Conservation (phyloP, 768 basidiomycete genomes). For the Suillus clintonianus region DNA sequence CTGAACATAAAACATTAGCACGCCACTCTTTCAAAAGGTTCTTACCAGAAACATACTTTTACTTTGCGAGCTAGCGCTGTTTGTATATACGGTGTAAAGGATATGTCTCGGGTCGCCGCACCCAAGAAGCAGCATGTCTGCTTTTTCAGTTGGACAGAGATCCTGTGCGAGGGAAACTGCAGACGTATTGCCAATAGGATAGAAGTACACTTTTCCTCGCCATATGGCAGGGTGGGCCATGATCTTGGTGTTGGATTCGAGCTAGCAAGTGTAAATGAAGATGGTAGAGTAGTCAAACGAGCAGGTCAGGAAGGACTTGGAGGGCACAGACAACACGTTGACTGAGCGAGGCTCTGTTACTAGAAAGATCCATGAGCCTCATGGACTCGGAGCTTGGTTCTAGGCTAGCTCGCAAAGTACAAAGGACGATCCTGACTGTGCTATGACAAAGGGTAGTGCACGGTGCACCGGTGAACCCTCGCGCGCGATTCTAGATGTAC, state of each 20-base stretch:
- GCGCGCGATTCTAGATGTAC: no score
- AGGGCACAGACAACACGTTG: not conserved
- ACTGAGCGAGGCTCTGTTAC: no score
- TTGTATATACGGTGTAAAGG: constrained; percentile 45
- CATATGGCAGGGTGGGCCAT: constrained; percentile 50
- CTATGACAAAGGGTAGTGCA: no score
- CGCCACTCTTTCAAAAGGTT: not conserved
- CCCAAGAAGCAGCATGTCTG: constrained; percentile 52
- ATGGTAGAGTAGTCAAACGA: not conserved
- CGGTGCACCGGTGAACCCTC: no score
- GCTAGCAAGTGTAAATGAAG: not conserved
- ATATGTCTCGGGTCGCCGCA: constrained; percentile 61
- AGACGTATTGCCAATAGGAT: constrained; percentile 61
- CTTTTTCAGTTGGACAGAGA: constrained; percentile 48
- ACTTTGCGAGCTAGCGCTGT: not conserved
- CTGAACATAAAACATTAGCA: constrained; percentile 10
- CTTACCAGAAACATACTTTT: not conserved
- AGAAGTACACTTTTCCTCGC: constrained; percentile 51
- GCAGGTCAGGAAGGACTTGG: not conserved
- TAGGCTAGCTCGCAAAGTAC: no score
- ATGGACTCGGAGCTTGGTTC: no score
- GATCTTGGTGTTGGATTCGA: not conserved
- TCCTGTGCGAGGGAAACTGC: constrained; percentile 50
- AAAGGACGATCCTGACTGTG: no score
- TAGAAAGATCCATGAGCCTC: no score